Percentiles rank a stretch among this genome's conserved stretches.
These are phyloP conservation scores for Fraxinus excelsior DNA, from an alignment of 257 asterid genomes.

Conservation along the genomic window DNA sequence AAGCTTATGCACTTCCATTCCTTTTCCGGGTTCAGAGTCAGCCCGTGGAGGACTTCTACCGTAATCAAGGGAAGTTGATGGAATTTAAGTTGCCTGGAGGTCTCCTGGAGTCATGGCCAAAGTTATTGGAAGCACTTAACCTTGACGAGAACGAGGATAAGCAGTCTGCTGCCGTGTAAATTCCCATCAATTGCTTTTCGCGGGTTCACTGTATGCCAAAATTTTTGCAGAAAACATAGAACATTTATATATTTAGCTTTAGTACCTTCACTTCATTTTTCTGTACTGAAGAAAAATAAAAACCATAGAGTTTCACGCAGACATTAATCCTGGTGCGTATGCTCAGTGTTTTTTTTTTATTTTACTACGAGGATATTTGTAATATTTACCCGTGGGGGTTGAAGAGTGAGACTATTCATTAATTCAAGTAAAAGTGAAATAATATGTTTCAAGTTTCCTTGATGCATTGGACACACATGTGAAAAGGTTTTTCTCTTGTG, in stretches of 20 bases:
- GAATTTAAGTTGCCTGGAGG: constrained; percentile 93
- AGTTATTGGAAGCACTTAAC: constrained; percentile 78
- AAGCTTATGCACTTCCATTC: constrained; percentile 1
- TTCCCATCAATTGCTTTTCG: constrained; percentile 25
- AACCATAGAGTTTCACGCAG: constrained; percentile 24
- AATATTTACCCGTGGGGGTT: constrained; percentile 27
- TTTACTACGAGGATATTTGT: constrained; percentile 33
- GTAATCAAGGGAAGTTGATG: constrained; percentile 65
- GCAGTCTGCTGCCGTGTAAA: constrained; percentile 66
- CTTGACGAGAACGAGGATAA: constrained; percentile 79
- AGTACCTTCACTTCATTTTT: constrained; percentile 9
- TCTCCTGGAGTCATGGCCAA: constrained; percentile 91
- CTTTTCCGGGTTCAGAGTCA: constrained; percentile 61
- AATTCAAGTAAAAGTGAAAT: constrained; percentile 11
- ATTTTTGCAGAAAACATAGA: constrained; percentile 52
- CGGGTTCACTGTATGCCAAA: constrained; percentile 31
- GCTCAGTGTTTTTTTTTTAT: constrained; percentile 5
- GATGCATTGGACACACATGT: neutral
- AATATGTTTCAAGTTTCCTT: neutral
- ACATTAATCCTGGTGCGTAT: constrained; percentile 32
- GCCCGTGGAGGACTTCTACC: constrained; percentile 85
- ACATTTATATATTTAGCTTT: constrained; percentile 6
- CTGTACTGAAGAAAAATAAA: constrained; percentile 31
- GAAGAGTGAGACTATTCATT: constrained; percentile 14
- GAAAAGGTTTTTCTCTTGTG: no score